Conservation (phyloP, 176 grass and related monocot species). For the Eragrostis nindensis region DNA sequence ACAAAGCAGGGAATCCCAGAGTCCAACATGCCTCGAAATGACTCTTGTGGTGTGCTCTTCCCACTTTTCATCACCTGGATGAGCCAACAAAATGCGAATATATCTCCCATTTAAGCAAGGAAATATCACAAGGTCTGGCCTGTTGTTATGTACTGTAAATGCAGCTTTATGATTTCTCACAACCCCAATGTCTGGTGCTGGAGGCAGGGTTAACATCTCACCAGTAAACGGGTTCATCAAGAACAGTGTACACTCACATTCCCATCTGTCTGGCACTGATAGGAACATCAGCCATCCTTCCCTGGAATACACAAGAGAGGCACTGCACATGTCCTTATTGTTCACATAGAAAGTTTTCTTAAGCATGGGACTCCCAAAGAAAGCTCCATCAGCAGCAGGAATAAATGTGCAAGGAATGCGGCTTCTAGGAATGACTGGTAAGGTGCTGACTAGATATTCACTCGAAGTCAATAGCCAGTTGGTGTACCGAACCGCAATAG, state of each 20-base stretch:
- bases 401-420: neutral
- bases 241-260: too few species aligned
- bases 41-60: neutral
- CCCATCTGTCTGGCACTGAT: too few species aligned
- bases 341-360: neutral
- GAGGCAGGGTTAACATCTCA: neutral
- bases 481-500: neutral
- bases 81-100: neutral
- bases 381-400: neutral
- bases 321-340: neutral
- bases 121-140: slow-evolving; percentile 4
- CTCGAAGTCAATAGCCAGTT: neutral
- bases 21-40: neutral
- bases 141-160: neutral
- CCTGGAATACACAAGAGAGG: neutral
- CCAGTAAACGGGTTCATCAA: neutral
- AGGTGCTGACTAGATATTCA: neutral
- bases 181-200: neutral
- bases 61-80: neutral
- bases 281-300: too few species aligned
- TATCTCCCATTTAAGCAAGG: neutral
- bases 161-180: neutral
- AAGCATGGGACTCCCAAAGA: neutral
- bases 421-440: neutral
- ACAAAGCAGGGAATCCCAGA: neutral